phyloP scores from a whole-genome alignment of 2,329 filamentous ascomycete genomes.

The Calonectria pseudoreteaudii region DNA sequence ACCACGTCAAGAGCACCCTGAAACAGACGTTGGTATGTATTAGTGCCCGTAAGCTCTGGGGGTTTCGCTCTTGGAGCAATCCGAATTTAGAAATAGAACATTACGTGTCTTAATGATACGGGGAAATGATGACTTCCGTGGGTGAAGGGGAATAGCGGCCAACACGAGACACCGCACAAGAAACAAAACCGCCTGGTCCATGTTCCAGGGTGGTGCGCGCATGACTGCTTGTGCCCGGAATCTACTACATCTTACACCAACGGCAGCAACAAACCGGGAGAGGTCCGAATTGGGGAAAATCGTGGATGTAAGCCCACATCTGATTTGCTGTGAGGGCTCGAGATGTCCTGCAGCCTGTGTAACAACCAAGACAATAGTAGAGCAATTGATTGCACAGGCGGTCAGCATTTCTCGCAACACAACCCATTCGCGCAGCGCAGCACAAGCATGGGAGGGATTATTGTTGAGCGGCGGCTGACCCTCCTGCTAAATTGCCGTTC shows the following conservation, averaged over 20 bases:
- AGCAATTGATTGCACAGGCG: slow-evolving; percentile 36
- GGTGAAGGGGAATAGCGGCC: slow-evolving; percentile 4
- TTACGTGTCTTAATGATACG: slow-evolving; percentile 15
- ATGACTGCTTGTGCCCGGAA: background rate
- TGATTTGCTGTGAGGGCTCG: slow-evolving; percentile 21
- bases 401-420: slow-evolving; percentile 32
- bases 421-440: slow-evolving; percentile 21
- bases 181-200: slow-evolving; percentile 1
- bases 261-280: background rate
- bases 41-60: background rate
- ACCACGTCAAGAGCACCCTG: background rate
- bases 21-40: slow-evolving; percentile 5
- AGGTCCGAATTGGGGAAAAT: background rate
- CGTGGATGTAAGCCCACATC: slow-evolving; percentile 8
- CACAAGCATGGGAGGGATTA: slow-evolving; percentile 10
- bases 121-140: background rate
- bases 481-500: slow-evolving; percentile 34
- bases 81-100: slow-evolving; percentile 19
- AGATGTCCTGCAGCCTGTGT: background rate
- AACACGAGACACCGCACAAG: slow-evolving; percentile 9
- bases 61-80: background rate
- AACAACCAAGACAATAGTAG: slow-evolving; percentile 18
- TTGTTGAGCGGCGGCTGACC: slow-evolving; percentile 38
- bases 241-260: slow-evolving; percentile 4
- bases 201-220: slow-evolving; percentile 1